Conservation (phyloP, 2,329 filamentous ascomycete species). For the Ciborinia camelliae region DNA sequence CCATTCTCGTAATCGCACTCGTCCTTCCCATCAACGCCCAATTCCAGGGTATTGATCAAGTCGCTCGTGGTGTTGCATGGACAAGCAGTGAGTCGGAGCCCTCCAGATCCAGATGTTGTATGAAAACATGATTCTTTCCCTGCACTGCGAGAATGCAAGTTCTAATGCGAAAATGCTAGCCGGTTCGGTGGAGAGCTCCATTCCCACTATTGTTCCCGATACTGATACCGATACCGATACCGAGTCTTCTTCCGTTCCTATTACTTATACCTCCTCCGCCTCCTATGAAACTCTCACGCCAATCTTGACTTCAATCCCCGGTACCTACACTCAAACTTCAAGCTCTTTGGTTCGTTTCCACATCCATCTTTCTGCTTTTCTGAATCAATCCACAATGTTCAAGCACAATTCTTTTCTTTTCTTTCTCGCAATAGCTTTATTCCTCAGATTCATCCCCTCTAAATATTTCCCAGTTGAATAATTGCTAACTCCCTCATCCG, state of each 20-base stretch:
- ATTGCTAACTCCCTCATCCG: not conserved
- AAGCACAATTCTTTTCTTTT: too few species aligned
- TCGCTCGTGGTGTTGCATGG: conserved; percentile 1
- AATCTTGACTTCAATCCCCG: not conserved
- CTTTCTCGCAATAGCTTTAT: too few species aligned
- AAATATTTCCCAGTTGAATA: too few species aligned
- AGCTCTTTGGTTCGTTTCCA: not conserved
- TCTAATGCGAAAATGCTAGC: not conserved
- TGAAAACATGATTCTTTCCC: too few species aligned
- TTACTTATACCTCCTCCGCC: not conserved
- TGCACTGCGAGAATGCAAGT: not conserved
- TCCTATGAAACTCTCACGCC: not conserved
- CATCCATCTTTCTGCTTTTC: not conserved
- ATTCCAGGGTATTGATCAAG: not conserved
- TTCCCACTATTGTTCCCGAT: not conserved
- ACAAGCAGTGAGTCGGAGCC: not conserved
- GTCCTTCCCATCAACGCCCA: not conserved
- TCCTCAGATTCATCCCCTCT: not conserved
- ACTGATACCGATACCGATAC: too few species aligned
- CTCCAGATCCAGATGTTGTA: too few species aligned
- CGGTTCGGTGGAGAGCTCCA: not conserved
- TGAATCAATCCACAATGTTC: too few species aligned
- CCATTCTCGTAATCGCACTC: not conserved
- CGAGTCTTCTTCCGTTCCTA: not conserved
- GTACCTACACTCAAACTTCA: not conserved